Evolutionary conservation across 768 basidiomycete species (phyloP).

Genomic region (Boletellus sp.): DNA sequence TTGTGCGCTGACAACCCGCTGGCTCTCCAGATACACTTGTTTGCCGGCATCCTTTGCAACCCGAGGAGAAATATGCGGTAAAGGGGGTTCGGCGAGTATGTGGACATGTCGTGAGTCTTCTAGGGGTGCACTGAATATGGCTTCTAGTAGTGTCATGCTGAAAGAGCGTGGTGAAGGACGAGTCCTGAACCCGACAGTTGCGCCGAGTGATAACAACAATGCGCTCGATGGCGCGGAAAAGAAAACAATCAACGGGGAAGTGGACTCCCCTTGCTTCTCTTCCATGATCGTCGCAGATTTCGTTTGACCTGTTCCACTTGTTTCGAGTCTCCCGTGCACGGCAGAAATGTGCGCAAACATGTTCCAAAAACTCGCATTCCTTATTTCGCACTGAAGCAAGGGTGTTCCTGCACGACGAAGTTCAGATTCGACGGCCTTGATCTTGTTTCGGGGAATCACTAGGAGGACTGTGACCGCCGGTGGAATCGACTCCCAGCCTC

Average conservation of each 20-base stretch:
- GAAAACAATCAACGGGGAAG: slow-evolving; percentile 23
- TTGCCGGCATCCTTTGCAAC: neutral
- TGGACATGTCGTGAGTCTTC: slow-evolving; percentile 20
- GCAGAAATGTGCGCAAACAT: slow-evolving; percentile 20
- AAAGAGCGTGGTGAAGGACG: slow-evolving; percentile 14
- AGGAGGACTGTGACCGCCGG: slow-evolving; percentile 31
- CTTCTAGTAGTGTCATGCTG: slow-evolving; percentile 1
- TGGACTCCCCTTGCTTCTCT: slow-evolving; percentile 15
- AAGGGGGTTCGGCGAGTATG: slow-evolving; percentile 22
- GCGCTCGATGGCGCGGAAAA: slow-evolving; percentile 19
- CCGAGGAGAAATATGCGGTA: slow-evolving; percentile 2
- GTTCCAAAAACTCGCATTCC: slow-evolving; percentile 12
- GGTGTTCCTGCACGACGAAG: slow-evolving; percentile 24
- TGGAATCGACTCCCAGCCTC: slow-evolving; percentile 29
- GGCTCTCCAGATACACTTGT: slow-evolving; percentile 5
- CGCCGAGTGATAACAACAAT: slow-evolving; percentile 12
- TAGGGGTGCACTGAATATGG: slow-evolving; percentile 21
- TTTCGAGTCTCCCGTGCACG: slow-evolving; percentile 19
- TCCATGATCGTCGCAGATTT: slow-evolving; percentile 19
- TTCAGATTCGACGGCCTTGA: slow-evolving; percentile 18
- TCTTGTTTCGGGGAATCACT: slow-evolving; percentile 28
- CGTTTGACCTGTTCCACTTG: slow-evolving; percentile 12
- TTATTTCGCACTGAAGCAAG: slow-evolving; percentile 24
- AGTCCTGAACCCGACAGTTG: slow-evolving; percentile 17
- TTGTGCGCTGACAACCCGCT: slow-evolving; percentile 12